A percentile compares a stretch with the other conserved stretches of the same genome.
Conservation (phyloP, 306 rosid species). For the Arachis stenosperma region DNA sequence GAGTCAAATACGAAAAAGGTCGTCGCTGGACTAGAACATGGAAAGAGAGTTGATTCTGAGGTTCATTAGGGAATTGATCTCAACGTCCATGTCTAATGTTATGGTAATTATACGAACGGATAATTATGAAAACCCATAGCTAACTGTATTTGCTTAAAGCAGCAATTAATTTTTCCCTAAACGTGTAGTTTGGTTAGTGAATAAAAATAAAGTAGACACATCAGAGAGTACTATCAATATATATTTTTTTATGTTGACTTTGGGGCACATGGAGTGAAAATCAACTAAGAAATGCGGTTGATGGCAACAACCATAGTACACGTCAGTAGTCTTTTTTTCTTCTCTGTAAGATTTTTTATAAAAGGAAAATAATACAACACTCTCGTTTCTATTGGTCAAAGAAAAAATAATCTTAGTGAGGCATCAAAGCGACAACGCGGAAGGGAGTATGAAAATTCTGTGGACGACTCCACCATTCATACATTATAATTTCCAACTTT, state of each 20-base stretch:
- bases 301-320: constrained; percentile 39
- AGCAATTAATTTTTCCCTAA: background rate
- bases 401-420: background rate
- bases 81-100: background rate
- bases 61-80: background rate
- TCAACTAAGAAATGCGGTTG: constrained; percentile 30
- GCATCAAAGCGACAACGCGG: constrained; percentile 51
- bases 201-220: too few relatives aligned
- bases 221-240: background rate
- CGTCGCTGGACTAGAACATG: background rate
- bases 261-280: background rate
- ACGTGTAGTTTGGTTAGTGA: background rate
- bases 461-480: background rate
- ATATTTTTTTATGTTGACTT: constrained; percentile 5
- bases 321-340: constrained; percentile 28
- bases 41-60: background rate
- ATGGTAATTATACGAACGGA: background rate
- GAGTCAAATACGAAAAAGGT: background rate
- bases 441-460: constrained; percentile 50
- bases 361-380: too few relatives aligned
- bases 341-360: background rate
- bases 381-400: background rate
- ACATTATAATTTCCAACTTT: background rate
- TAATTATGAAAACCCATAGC: background rate
- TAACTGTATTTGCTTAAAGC: background rate